phyloP scores from a whole-genome alignment of 2,329 filamentous ascomycete species.

The Neocatenulostroma microsporum region DNA sequence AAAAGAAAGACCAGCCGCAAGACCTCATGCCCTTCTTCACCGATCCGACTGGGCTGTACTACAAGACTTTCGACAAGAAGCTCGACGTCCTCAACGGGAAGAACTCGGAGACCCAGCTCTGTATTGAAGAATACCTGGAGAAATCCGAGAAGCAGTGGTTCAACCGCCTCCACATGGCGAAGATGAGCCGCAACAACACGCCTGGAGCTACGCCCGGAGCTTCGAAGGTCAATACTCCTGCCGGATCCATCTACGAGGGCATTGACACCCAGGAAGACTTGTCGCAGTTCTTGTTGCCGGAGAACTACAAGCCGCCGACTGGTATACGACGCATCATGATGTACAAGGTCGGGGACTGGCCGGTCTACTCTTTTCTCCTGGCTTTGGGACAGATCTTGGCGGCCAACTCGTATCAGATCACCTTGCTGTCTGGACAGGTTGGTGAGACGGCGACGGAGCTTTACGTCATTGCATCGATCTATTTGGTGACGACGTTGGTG shows the following conservation, averaged over 20 bases:
- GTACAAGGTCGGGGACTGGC: slow-evolving; percentile 55
- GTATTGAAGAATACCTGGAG: slow-evolving; percentile 57
- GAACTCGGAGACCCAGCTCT: slow-evolving; percentile 52
- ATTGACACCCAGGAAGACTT: slow-evolving; percentile 33
- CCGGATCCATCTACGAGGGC: slow-evolving; percentile 36
- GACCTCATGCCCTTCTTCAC: slow-evolving; percentile 62
- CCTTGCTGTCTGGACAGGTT: slow-evolving; percentile 56
- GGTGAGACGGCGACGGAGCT: slow-evolving; percentile 53
- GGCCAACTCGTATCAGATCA: slow-evolving; percentile 61
- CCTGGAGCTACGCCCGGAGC: no score
- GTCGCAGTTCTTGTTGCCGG: slow-evolving; percentile 50
- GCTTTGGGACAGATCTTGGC: slow-evolving; percentile 57
- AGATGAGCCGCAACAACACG: slow-evolving; percentile 44
- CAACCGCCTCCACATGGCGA: slow-evolving; percentile 49
- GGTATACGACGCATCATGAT: slow-evolving; percentile 50
- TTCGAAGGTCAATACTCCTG: slow-evolving; percentile 27
- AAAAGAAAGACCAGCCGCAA: slow-evolving; percentile 56
- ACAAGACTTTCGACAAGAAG: slow-evolving; percentile 50
- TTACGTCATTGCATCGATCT: slow-evolving; percentile 54
- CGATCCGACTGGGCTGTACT: slow-evolving; percentile 56
- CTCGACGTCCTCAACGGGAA: slow-evolving; percentile 49
- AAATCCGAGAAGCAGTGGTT: slow-evolving; percentile 64
- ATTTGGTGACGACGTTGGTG: slow-evolving; percentile 49
- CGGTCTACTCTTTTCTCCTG: slow-evolving; percentile 54
- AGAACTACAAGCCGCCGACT: slow-evolving; percentile 50